These are phyloP conservation scores for Blastocystis sp. DNA, from an alignment of 352 stramenopile species.

Conservation along the genomic window DNA sequence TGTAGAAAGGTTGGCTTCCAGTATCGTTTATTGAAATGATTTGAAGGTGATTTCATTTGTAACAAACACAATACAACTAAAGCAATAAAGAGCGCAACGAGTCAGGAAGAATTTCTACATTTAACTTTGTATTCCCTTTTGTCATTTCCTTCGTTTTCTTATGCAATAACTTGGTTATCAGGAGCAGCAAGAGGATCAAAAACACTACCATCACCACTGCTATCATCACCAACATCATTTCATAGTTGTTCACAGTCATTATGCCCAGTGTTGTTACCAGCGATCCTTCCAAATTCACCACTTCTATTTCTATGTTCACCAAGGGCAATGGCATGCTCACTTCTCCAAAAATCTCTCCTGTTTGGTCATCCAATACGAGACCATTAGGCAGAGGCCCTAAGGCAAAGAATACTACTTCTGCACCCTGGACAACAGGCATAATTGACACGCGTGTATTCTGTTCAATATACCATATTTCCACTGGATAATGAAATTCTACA, in stretches of 20 bases:
- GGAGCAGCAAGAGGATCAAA: not conserved
- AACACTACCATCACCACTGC: not conserved
- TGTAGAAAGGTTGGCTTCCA: constrained; percentile 35
- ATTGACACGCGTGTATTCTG: not conserved
- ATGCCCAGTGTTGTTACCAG: not conserved
- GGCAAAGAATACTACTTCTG: not conserved
- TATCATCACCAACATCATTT: not conserved
- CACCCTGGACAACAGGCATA: not conserved
- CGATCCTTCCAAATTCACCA: not conserved
- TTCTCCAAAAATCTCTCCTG: not conserved
- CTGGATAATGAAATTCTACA: not conserved
- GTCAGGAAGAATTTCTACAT: not conserved
- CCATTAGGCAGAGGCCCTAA: not conserved
- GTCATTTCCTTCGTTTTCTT: not conserved
- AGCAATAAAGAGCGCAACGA: constrained; percentile 26
- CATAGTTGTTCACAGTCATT: constrained; percentile 19
- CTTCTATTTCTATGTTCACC: not conserved
- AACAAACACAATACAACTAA: not conserved
- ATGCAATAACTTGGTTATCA: not conserved
- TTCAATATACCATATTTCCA: not conserved
- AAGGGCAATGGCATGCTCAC: not conserved
- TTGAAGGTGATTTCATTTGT: constrained; percentile 3
- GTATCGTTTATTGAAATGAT: constrained; percentile 22
- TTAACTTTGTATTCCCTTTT: not conserved
- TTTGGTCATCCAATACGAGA: not conserved